Conservation (phyloP, 1,139 yeast genomes). For the Sugiyamaella xylanicola region DNA sequence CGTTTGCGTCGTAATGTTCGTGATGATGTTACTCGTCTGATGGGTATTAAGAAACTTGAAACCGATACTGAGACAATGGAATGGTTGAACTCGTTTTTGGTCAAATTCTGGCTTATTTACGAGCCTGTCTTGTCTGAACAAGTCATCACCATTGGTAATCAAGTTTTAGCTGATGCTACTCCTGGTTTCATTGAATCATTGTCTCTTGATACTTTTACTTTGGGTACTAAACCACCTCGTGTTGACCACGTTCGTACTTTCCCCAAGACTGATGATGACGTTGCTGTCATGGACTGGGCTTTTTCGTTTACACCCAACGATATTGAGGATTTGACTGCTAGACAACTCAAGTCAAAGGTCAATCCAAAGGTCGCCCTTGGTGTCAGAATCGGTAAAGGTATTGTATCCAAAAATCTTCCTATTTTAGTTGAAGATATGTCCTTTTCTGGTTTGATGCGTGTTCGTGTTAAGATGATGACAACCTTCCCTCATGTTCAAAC, state of each 20-base stretch:
- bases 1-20: constrained; percentile 73
- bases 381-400: constrained; percentile 47
- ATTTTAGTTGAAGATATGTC: constrained; percentile 51
- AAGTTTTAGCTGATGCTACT: constrained; percentile 67
- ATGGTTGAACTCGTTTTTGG: constrained; percentile 86
- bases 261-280: constrained; percentile 83
- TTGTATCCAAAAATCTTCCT: constrained; percentile 45
- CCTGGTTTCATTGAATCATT: constrained; percentile 82
- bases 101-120: constrained; percentile 85
- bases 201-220: constrained; percentile 85
- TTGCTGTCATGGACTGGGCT: constrained; percentile 95
- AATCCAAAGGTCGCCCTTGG: constrained; percentile 65
- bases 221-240: constrained; percentile 95
- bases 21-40: constrained; percentile 82
- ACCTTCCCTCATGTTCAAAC: constrained; percentile 93
- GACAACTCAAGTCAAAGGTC: constrained; percentile 79
- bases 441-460: constrained; percentile 70
- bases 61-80: constrained; percentile 91
- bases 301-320: constrained; percentile 90
- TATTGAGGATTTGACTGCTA: constrained; percentile 73
- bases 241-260: constrained; percentile 86
- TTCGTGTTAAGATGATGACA: constrained; percentile 85
- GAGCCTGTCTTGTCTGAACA: constrained; percentile 91
- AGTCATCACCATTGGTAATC: constrained; percentile 82
- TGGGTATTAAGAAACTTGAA: constrained; percentile 76